phyloP scores from a whole-genome alignment of 148 eudicot genomes.

The Diospyros kaki region DNA sequence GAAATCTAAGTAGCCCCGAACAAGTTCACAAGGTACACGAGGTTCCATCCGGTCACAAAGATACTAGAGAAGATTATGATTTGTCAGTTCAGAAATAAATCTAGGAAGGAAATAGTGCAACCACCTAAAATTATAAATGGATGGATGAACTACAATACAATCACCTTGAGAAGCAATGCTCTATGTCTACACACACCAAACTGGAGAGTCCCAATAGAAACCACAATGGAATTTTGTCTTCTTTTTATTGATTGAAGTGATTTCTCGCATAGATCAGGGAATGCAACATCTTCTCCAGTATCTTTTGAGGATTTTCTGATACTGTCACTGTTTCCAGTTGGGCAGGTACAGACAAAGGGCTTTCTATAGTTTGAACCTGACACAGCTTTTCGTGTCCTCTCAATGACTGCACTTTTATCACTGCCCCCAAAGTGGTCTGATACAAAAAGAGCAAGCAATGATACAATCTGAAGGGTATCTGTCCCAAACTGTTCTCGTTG shows the following conservation, averaged over 20 bases:
- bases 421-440: conserved; percentile 97
- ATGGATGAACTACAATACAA: neutral
- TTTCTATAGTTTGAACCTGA: conserved; percentile 75
- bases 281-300: conserved; percentile 45
- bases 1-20: conserved; percentile 90
- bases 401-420: conserved; percentile 62
- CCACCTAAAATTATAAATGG: neutral
- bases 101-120: neutral
- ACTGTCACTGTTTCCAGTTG: conserved; percentile 57
- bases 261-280: conserved; percentile 68
- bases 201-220: conserved; percentile 83
- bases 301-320: conserved; percentile 28
- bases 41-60: conserved; percentile 94
- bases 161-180: conserved; percentile 89
- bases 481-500: conserved; percentile 31
- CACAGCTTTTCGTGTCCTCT: conserved; percentile 64
- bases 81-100: conserved; percentile 15
- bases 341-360: conserved; percentile 92
- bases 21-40: conserved; percentile 91
- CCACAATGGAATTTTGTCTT: conserved; percentile 58
- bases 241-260: conserved; percentile 61
- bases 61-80: conserved; percentile 42
- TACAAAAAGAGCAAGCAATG: conserved; percentile 93
- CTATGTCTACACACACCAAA: conserved; percentile 95
- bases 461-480: conserved; percentile 68